Evolutionary conservation across 1,284 basidiomycete species (phyloP).

Genomic region (Schizophyllum amplum): DNA sequence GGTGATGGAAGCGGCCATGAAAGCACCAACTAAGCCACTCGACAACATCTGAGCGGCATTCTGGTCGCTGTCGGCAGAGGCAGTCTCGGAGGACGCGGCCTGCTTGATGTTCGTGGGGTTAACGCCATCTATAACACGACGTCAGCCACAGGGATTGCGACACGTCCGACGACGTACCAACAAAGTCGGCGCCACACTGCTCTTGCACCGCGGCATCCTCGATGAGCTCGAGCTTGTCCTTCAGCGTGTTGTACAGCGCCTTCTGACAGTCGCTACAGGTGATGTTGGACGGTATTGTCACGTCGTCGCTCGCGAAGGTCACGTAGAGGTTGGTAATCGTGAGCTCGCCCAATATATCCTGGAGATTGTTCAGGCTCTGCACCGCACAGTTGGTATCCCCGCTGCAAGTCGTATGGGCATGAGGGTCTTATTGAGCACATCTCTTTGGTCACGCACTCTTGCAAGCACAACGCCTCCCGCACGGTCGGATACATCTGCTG

Average conservation of each 20-base stretch:
- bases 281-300: constrained; percentile 31
- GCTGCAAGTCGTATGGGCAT: constrained; percentile 10
- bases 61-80: constrained; percentile 11
- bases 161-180: constrained; percentile 25
- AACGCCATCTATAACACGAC: constrained; percentile 23
- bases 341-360: constrained; percentile 32
- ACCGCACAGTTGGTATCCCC: constrained; percentile 34
- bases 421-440: background rate
- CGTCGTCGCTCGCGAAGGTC: constrained; percentile 17
- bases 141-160: background rate
- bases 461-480: constrained; percentile 43
- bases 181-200: constrained; percentile 45
- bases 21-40: constrained; percentile 5
- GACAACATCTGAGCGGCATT: constrained; percentile 16
- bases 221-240: constrained; percentile 25
- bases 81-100: constrained; percentile 16
- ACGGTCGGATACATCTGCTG: constrained; percentile 41
- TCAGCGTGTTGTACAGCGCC: constrained; percentile 39
- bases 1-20: constrained; percentile 7
- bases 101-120: constrained; percentile 28
- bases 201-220: constrained; percentile 19
- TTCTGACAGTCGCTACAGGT: constrained; percentile 51
- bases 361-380: constrained; percentile 37
- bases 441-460: constrained; percentile 37
- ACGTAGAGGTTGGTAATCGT: constrained; percentile 19